Base-by-base conservation (phyloP, 129 eudicot genomes). In the Sambucus nigra region DNA sequence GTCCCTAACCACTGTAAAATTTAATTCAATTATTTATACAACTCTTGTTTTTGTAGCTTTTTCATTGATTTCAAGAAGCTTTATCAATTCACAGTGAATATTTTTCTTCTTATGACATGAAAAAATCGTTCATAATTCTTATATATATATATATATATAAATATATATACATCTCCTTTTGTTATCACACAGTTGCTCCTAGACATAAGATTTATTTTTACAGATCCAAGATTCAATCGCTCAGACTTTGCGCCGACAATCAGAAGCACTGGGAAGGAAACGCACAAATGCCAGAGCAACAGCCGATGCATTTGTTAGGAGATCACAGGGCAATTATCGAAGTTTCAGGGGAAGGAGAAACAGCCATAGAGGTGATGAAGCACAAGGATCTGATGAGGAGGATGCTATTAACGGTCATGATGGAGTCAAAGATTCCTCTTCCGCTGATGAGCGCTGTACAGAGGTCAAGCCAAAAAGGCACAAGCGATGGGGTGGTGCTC, bases 161-260 rank as follows among this genome's bases (percentile, higher is more conserved):
- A n/a, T n/a, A n/a, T n/a, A n/a, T n/a, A n/a, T n/a, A 17, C 50
- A 25, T 19, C 9, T 20, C 1, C 33, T 45, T 16, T 23, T 41
- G 25, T 60, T 23, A 33, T 52, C 53, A 27, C 19, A 5, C 48
- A 20, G 35, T 51, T 50, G 19, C n/a, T 29, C 57, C 25, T 27
- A 60, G 24, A 4, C 55, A 17, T 42, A 4, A 35, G 47, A 46
- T 24, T 47, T 25, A 32, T 14, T 12, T 66, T 46, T 16, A 58
- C 83, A 89, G 98, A 89, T 89, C 47, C 98, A 89, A 76, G 95
- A 76, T 48, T 75, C 84, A 14, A 81, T 89, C 51, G 95, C 98
- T 28, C 83, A 89, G 62, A 89, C 98, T 35, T 68, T 73, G 21
- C 78, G 78, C 11, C 79, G 98, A 19, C 98, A 89, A 61, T 57